A percentile compares a stretch with the other conserved stretches of the same genome.
Conservation (phyloP, 2,329 filamentous ascomycete genomes). For the Thelonectria olida region DNA sequence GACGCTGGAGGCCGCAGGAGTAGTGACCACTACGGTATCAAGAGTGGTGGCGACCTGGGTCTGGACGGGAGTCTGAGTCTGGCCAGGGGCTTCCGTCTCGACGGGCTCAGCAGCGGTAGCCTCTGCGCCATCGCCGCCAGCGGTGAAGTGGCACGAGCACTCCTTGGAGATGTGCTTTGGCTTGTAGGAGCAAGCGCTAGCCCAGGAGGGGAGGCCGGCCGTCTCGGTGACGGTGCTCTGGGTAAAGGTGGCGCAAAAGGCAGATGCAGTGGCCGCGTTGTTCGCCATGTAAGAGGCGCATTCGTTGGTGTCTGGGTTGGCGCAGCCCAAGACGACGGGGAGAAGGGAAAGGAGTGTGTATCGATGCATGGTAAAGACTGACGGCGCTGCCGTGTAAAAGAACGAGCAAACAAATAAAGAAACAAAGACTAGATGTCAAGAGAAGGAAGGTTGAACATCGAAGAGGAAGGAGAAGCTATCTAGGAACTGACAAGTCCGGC, state of each 20-base stretch:
- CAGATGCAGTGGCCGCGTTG: conserved; percentile 23
- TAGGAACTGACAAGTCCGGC: not conserved
- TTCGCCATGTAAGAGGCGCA: conserved; percentile 32
- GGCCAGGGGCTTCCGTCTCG: not conserved
- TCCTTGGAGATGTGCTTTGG: conserved; percentile 44
- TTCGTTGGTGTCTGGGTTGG: conserved; percentile 32
- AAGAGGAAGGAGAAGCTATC: not conserved
- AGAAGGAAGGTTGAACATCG: conserved; percentile 3
- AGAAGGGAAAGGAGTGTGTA: conserved; percentile 35
- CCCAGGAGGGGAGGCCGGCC: conserved; percentile 41
- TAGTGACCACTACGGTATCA: conserved; percentile 25
- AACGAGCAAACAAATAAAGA: conserved; percentile 18
- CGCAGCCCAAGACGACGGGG: conserved; percentile 33
- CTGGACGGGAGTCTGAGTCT: conserved; percentile 13
- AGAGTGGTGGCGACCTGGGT: conserved; percentile 22
- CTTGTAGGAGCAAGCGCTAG: conserved; percentile 40
- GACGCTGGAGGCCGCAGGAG: not conserved
- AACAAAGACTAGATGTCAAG: conserved; percentile 3
- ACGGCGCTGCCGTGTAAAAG: conserved; percentile 28
- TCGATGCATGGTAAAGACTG: conserved; percentile 29
- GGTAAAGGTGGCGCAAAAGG: conserved; percentile 30
- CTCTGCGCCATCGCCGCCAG: conserved; percentile 26
- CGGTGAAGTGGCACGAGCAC: conserved; percentile 42
- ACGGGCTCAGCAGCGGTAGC: conserved; percentile 5
- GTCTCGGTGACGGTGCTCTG: conserved; percentile 36